Evolutionary conservation across 192 early-diverging fungal genomes (phyloP), one percentile per base, ranked within the genome.

Genomic region (Glomus cerebriforme): DNA sequence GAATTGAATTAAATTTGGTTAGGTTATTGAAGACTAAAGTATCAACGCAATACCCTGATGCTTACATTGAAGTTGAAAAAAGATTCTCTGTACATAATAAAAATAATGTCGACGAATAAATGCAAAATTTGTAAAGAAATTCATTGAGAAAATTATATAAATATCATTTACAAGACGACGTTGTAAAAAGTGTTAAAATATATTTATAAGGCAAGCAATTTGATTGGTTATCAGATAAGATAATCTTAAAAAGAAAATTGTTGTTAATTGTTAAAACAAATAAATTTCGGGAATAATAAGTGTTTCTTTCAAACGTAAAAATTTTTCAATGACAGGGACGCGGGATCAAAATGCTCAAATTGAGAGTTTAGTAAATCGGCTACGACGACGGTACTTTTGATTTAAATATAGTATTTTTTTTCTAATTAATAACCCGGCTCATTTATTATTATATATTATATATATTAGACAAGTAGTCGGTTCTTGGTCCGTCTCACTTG

Each of bases 401-500:
- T n/a, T n/a, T n/a, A n/a, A n/a, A n/a, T n/a, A n/a, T n/a, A n/a
- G n/a, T n/a, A n/a, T n/a, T n/a, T 27, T 7, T 7, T 39, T 8
- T 27, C 10, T 32, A 6, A 67, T 5, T 32, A 31, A 10, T 6
- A 17, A 31, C 19, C 1, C 32, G 19, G 5, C 29, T 39, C 8
- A 39, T 7, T 32, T 12, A 15, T 66, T 45, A 13, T 64, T 34
- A 22, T 9, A n/a, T 34, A 27, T 69, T 17, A n/a, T n/a, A n/a
- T n/a, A n/a, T 19, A 73, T 88, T 35, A 68, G 93, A n/a, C 91
- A 94, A 79, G 77, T 94, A 10, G 85, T 87, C 29, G 92, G 91
- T 76, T 92, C 93, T 26, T 91, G 87, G 37, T 82, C 83, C 35
- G 88, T 94, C 32, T 87, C 91, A 45, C 85, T 90, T 31, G 92